These are phyloP conservation scores for Diplocarpon rosae DNA, from an alignment of 2,329 filamentous ascomycete genomes.

Conservation along the genomic window DNA sequence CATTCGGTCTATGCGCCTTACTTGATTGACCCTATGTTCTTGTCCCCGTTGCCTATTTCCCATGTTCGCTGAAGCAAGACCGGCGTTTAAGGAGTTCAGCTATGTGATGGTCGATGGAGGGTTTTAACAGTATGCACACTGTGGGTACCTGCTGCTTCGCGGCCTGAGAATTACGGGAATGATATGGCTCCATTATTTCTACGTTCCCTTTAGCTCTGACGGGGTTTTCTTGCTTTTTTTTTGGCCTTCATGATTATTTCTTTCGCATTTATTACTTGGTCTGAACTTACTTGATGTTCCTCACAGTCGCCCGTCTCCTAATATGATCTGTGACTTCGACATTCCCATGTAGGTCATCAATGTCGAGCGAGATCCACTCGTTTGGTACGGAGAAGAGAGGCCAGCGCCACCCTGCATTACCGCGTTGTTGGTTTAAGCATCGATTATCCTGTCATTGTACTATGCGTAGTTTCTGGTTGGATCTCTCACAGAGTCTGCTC, in stretches of 20 bases:
- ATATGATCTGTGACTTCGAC: slow-evolving; percentile 1
- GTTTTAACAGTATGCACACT: slow-evolving; percentile 6
- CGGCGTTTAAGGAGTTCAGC: slow-evolving; percentile 7
- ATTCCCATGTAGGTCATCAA: too few species aligned
- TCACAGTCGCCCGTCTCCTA: too few species aligned
- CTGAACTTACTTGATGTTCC: too few species aligned
- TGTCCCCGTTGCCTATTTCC: slow-evolving; percentile 15
- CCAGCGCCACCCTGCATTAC: too few species aligned
- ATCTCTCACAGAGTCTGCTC: too few species aligned
- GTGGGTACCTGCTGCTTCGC: slow-evolving; percentile 11
- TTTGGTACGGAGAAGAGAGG: too few species aligned
- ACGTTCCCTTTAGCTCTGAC: slow-evolving; percentile 1
- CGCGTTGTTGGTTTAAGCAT: too few species aligned
- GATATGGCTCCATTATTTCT: slow-evolving; percentile 5
- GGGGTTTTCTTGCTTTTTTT: slow-evolving; percentile 2
- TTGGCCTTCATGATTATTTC: neutral
- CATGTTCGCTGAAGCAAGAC: slow-evolving; percentile 6
- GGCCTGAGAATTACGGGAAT: slow-evolving; percentile 4
- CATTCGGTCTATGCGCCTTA: slow-evolving; percentile 9
- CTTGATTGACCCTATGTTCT: slow-evolving; percentile 15
- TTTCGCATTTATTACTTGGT: neutral
- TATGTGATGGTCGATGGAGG: slow-evolving; percentile 1
- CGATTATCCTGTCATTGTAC: too few species aligned
- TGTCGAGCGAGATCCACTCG: too few species aligned
- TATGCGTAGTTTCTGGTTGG: too few species aligned